Conservation (phyloP, 2,329 filamentous ascomycete species). For the Paecilomyces sp. region DNA sequence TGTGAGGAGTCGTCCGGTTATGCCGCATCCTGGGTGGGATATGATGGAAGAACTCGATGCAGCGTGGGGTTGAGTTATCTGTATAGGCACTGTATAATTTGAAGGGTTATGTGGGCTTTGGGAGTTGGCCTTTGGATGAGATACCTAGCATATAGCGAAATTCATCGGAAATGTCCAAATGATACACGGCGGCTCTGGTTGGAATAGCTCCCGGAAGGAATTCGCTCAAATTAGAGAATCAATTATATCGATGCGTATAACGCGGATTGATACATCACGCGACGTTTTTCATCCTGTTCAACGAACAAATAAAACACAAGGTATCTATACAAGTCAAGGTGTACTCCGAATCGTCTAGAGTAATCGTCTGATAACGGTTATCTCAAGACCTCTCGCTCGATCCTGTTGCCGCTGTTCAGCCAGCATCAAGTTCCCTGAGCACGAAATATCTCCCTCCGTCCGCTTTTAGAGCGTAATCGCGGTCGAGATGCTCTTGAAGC, state of each 20-base stretch:
- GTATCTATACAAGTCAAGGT: background rate
- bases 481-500: no score
- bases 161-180: background rate
- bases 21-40: background rate
- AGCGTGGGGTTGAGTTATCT: background rate
- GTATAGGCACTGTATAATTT: background rate
- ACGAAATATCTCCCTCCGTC: background rate
- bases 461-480: no score
- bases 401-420: background rate
- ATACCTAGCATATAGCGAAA: background rate
- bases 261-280: background rate
- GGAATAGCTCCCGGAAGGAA: background rate
- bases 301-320: background rate
- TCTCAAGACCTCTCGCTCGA: background rate
- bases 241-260: background rate
- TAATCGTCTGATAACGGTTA: background rate
- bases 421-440: background rate
- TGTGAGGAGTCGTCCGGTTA: background rate
- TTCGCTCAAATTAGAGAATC: background rate
- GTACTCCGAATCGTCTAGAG: background rate
- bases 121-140: background rate
- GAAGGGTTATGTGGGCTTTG: background rate
- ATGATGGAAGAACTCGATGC: background rate
- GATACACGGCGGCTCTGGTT: background rate
- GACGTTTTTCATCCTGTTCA: background rate